These are phyloP conservation scores for Pseudocercospora eumusae DNA, from an alignment of 2,329 filamentous ascomycete genomes.

Conservation along the genomic window DNA sequence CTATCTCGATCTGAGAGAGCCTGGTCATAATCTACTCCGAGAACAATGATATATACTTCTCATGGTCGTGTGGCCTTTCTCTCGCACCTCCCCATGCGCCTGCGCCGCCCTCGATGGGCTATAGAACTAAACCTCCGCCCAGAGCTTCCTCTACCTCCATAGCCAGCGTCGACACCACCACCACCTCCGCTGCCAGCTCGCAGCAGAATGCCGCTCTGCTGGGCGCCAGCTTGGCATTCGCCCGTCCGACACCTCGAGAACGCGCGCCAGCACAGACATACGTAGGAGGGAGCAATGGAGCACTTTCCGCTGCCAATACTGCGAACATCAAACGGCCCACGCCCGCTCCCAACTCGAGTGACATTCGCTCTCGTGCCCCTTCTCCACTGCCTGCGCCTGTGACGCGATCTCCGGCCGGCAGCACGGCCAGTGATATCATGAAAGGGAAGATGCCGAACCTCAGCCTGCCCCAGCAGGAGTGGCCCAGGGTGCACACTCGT, in stretches of 20 bases:
- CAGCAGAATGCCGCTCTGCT: slow-evolving; percentile 49
- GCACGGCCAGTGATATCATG: slow-evolving; percentile 11
- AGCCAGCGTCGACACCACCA: slow-evolving; percentile 27
- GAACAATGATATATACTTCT: too few species aligned
- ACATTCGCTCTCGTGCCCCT: slow-evolving; percentile 15
- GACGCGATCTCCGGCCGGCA: slow-evolving; percentile 16
- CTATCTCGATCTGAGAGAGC: neutral
- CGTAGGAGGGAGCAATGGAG: slow-evolving; percentile 23
- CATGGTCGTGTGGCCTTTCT: neutral
- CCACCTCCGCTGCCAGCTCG: slow-evolving; percentile 13
- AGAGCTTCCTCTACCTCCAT: slow-evolving; percentile 32
- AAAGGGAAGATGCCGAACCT: slow-evolving; percentile 17
- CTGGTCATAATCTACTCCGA: neutral
- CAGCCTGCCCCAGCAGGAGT: slow-evolving; percentile 13
- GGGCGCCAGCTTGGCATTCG: slow-evolving; percentile 54
- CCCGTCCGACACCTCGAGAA: slow-evolving; percentile 34
- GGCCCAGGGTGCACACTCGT: slow-evolving; percentile 18
- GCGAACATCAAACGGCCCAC: slow-evolving; percentile 33
- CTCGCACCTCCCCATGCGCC: slow-evolving; percentile 9
- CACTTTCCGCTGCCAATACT: slow-evolving; percentile 43
- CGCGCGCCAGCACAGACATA: slow-evolving; percentile 17
- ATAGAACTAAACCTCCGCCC: slow-evolving; percentile 21
- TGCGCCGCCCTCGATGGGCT: slow-evolving; percentile 1
- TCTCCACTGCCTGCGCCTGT: slow-evolving; percentile 19
- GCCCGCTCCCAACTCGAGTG: slow-evolving; percentile 27